Conservation (phyloP, 495 filamentous ascomycete species). For the Trypethelium eluteriae region DNA sequence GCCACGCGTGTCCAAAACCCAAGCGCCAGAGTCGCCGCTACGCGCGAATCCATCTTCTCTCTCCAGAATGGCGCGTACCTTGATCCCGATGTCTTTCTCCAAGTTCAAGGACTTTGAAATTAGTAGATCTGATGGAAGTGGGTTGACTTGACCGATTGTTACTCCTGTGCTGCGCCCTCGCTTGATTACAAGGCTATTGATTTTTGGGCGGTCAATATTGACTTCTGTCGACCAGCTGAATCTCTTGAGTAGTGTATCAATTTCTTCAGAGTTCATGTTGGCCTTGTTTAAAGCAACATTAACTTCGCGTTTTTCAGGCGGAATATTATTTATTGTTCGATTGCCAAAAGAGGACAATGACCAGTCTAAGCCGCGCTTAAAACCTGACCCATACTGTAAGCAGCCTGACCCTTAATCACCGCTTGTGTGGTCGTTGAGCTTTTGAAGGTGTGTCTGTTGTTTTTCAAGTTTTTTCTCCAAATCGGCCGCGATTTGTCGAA, state of each 20-base stretch:
- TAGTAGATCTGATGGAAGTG: conserved; percentile 4
- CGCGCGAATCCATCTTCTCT: not conserved
- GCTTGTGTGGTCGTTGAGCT: not conserved
- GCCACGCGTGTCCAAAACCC: conserved; percentile 1
- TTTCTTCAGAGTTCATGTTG: not conserved
- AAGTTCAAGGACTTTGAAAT: conserved; percentile 1
- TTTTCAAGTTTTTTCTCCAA: not conserved
- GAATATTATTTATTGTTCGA: conserved; percentile 1
- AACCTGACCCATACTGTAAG: conserved; percentile 2
- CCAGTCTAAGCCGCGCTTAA: conserved; percentile 4
- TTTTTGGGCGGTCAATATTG: not conserved
- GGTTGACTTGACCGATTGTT: not conserved
- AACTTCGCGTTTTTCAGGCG: not conserved
- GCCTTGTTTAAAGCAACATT: not conserved
- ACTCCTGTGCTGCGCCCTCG: not conserved
- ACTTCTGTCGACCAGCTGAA: not conserved
- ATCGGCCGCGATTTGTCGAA: not conserved
- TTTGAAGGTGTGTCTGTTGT: conserved; percentile 7
- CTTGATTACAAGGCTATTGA: conserved; percentile 2
- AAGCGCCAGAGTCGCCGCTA: not conserved
- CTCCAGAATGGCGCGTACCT: conserved; percentile 5
- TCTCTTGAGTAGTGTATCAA: not conserved
- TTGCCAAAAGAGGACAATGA: not conserved
- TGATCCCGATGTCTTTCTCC: not conserved
- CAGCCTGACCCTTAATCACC: not conserved